These are phyloP conservation scores for Tremella yokohamensis DNA, from an alignment of 768 basidiomycete species.

Conservation along the genomic window DNA sequence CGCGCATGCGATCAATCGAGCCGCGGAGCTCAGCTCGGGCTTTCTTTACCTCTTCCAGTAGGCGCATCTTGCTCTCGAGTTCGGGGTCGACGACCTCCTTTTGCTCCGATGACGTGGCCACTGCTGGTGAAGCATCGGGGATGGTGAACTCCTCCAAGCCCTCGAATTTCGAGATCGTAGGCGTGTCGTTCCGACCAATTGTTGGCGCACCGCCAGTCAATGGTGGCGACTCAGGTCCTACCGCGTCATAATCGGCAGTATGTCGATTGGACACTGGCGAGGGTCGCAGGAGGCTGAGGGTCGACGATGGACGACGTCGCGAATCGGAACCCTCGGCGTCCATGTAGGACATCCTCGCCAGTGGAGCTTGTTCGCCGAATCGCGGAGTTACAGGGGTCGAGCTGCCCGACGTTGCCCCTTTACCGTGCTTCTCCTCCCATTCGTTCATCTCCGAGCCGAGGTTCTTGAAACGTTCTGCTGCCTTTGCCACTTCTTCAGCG, in stretches of 20 bases:
- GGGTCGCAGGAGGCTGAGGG: conserved; percentile 20
- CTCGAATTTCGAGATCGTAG: conserved; percentile 10
- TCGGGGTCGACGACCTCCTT: conserved; percentile 20
- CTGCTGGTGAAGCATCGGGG: neutral
- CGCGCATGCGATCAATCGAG: conserved; percentile 52
- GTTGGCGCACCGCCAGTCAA: neutral
- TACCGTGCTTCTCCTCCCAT: conserved; percentile 84
- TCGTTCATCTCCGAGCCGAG: conserved; percentile 68
- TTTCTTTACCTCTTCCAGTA: conserved; percentile 48
- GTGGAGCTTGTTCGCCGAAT: conserved; percentile 5
- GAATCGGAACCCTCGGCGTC: conserved; percentile 23
- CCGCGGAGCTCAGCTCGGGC: conserved; percentile 25
- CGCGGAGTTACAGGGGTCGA: conserved; percentile 4
- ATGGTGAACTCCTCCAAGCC: conserved; percentile 14
- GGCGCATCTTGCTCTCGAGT: conserved; percentile 37
- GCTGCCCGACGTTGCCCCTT: conserved; percentile 45
- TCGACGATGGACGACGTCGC: conserved; percentile 9
- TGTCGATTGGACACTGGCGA: conserved; percentile 1
- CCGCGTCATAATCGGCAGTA: neutral
- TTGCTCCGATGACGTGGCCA: neutral
- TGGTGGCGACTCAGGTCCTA: neutral
- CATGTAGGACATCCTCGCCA: neutral
- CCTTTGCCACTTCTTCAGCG: conserved; percentile 69
- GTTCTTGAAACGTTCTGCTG: conserved; percentile 65
- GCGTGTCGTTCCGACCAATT: neutral